Percentiles rank a stretch among this genome's conserved stretches.
phyloP scores from a whole-genome alignment of 2,329 filamentous ascomycete species.

The Exophiala spinifera region DNA sequence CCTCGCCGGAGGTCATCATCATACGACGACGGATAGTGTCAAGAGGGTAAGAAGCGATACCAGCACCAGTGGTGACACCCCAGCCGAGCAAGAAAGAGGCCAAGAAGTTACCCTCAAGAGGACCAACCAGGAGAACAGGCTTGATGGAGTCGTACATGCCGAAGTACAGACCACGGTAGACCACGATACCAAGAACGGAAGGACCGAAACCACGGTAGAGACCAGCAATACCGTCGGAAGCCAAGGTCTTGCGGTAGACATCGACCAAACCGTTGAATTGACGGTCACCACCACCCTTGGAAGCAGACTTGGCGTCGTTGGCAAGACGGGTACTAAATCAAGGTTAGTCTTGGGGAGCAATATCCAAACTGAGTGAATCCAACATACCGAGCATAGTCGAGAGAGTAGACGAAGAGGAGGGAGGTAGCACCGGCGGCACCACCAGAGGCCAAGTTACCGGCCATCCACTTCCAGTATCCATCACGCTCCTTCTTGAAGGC shows the following conservation, averaged over 20 bases:
- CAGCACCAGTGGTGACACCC: slow-evolving; percentile 99
- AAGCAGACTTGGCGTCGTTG: slow-evolving; percentile 99
- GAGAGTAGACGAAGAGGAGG: slow-evolving; percentile 99
- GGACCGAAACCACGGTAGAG: slow-evolving; percentile 99
- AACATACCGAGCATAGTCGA: slow-evolving; percentile 79
- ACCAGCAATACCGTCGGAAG: slow-evolving; percentile 97
- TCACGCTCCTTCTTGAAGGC: slow-evolving; percentile 99
- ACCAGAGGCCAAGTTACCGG: slow-evolving; percentile 98
- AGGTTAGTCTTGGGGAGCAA: too few species aligned
- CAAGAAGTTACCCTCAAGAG: slow-evolving; percentile 97
- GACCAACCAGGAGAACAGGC: slow-evolving; percentile 89
- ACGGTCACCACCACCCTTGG: slow-evolving; percentile 85
- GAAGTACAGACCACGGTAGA: slow-evolving; percentile 99
- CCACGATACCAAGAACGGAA: slow-evolving; percentile 97
- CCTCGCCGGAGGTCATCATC: slow-evolving; percentile 96
- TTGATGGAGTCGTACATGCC: slow-evolving; percentile 99
- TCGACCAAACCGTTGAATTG: slow-evolving; percentile 99
- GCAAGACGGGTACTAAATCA: slow-evolving; percentile 85
- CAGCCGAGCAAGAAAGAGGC: slow-evolving; percentile 98
- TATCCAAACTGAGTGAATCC: neutral
- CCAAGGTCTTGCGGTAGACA: slow-evolving; percentile 99
- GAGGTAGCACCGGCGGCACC: slow-evolving; percentile 99
- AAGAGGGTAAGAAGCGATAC: slow-evolving; percentile 99
- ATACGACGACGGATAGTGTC: slow-evolving; percentile 99
- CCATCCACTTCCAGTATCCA: slow-evolving; percentile 98